phyloP scores from a whole-genome alignment of 75 land plant species.

The Selaginella tamariscina region DNA sequence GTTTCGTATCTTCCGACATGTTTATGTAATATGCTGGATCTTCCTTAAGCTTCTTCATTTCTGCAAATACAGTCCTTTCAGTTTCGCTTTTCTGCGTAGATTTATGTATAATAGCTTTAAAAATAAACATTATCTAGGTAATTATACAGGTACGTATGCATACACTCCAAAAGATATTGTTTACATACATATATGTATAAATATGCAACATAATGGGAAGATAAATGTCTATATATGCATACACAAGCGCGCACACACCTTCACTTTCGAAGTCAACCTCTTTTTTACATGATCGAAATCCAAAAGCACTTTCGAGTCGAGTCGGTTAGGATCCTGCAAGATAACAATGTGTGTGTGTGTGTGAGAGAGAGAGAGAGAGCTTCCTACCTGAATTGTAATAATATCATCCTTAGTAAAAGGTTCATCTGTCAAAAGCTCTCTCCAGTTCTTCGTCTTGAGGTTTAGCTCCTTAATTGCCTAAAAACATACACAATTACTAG shows the following conservation, averaged over 20 bases:
- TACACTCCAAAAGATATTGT: slow-evolving; percentile 1
- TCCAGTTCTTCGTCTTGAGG: slow-evolving; percentile 89
- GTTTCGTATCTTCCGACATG: slow-evolving; percentile 73
- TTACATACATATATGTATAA: no score
- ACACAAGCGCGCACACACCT: slow-evolving; percentile 31
- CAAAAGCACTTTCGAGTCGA: slow-evolving; percentile 64
- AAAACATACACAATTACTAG: slow-evolving; percentile 2
- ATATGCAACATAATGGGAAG: neutral
- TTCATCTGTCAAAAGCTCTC: slow-evolving; percentile 89
- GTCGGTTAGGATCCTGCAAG: slow-evolving; percentile 72
- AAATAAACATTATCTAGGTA: neutral
- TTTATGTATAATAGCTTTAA: neutral
- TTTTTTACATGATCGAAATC: slow-evolving; percentile 88
- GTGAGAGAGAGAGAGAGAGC: neutral
- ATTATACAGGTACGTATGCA: neutral
- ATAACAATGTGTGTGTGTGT: neutral
- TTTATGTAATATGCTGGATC: slow-evolving; percentile 77
- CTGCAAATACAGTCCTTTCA: slow-evolving; percentile 22
- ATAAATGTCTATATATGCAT: neutral
- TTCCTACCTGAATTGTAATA: slow-evolving; percentile 79
- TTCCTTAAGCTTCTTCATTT: slow-evolving; percentile 40
- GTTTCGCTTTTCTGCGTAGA: neutral
- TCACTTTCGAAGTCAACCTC: slow-evolving; percentile 70
- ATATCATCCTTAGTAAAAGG: slow-evolving; percentile 68
- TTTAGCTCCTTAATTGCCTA: slow-evolving; percentile 89